Evolutionary conservation across 1,284 basidiomycete genomes (phyloP).

Genomic region (Malassezia slooffiae): DNA sequence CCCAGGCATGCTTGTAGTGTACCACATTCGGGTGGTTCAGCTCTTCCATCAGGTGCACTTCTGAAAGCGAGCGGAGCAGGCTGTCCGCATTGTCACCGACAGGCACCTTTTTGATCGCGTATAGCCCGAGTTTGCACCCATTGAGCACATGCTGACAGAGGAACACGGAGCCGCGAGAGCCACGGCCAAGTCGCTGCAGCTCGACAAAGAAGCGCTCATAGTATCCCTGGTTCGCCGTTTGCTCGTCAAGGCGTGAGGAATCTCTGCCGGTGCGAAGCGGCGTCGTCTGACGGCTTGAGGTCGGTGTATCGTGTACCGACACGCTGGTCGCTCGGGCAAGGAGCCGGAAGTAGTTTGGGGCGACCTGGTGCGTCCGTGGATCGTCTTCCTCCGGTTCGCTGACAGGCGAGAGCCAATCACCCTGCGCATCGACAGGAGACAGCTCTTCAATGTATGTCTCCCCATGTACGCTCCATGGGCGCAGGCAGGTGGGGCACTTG

Average conservation of each 20-base stretch:
- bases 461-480: conserved; percentile 5
- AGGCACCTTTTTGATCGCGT: conserved; percentile 85
- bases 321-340: conserved; percentile 20
- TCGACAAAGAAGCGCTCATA: conserved; percentile 70
- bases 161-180: conserved; percentile 78
- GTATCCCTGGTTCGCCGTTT: conserved; percentile 49
- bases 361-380: conserved; percentile 15
- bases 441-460: neutral
- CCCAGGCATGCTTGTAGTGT: conserved; percentile 89
- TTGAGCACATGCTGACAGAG: conserved; percentile 73
- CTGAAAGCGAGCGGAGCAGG: conserved; percentile 29
- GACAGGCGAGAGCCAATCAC: no score
- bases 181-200: conserved; percentile 74
- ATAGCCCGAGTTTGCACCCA: conserved; percentile 60
- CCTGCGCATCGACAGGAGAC: no score
- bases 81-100: conserved; percentile 56
- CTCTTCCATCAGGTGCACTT: conserved; percentile 72
- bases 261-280: no score
- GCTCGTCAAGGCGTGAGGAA: no score
- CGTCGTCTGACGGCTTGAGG: no score
- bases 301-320: no score
- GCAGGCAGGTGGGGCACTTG: conserved; percentile 9
- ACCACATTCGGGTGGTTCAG: conserved; percentile 82
- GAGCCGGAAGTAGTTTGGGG: conserved; percentile 35
- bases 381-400: conserved; percentile 2